Evolutionary conservation across 2,329 filamentous ascomycete genomes (phyloP).

Genomic region (Ascochyta pisi): DNA sequence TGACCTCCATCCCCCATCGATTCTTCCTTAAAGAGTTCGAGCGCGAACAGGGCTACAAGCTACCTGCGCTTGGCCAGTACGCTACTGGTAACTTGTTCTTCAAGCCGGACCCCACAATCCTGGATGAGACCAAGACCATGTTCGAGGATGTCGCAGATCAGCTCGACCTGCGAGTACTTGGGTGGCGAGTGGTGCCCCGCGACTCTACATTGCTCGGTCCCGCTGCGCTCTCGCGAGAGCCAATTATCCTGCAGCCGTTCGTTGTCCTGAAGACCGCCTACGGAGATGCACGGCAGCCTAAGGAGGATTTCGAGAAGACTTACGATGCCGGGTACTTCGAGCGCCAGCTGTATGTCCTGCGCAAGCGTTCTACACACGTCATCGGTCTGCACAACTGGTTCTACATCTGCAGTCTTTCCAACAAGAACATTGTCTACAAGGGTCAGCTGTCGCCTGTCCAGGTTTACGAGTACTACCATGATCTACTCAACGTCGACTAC

Average conservation of each 20-base stretch:
- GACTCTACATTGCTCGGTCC: constrained; percentile 93
- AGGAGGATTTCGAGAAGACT: constrained; percentile 75
- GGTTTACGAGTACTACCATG: constrained; percentile 98
- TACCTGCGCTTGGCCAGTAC: constrained; percentile 91
- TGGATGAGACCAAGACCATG: constrained; percentile 87
- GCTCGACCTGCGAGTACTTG: constrained; percentile 86
- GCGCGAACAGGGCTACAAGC: constrained; percentile 83
- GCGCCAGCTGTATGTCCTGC: constrained; percentile 89
- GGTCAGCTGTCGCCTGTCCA: constrained; percentile 92
- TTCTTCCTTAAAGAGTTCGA: constrained; percentile 99
- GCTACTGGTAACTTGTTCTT: constrained; percentile 98
- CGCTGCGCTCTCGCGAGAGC: constrained; percentile 91
- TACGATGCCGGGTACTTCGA: constrained; percentile 91
- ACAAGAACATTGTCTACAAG: constrained; percentile 99
- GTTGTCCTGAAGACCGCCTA: constrained; percentile 87
- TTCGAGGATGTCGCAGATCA: constrained; percentile 94
- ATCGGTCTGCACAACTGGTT: constrained; percentile 98
- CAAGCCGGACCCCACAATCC: constrained; percentile 89
- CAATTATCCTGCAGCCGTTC: constrained; percentile 93
- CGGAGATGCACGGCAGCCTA: constrained; percentile 79
- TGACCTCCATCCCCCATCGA: constrained; percentile 98
- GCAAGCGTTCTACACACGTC: constrained; percentile 93
- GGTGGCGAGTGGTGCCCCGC: constrained; percentile 94
- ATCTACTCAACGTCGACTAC: constrained; percentile 95
- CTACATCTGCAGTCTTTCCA: constrained; percentile 94